Conservation (phyloP, 2,329 filamentous ascomycete species). For the Sphaerulina musiva region DNA sequence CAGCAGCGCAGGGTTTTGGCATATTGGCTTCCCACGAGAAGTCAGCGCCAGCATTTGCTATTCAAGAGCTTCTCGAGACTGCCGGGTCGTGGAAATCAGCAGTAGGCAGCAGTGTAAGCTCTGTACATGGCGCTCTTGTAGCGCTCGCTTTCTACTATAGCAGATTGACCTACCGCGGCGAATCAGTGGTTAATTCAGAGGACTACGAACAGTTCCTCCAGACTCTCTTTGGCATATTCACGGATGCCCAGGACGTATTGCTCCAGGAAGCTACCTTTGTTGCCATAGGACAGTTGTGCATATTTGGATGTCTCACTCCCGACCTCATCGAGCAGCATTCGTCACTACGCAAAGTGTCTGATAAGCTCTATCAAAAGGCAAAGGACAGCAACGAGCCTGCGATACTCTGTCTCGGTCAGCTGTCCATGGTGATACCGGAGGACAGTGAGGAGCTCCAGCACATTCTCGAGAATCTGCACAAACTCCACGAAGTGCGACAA, state of each 20-base stretch:
- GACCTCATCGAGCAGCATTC: conserved; percentile 26
- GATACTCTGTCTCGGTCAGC: conserved; percentile 70
- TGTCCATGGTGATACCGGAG: conserved; percentile 58
- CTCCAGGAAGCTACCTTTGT: conserved; percentile 53
- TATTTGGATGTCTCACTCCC: conserved; percentile 51
- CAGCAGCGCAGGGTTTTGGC: conserved; percentile 66
- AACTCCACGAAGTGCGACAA: conserved; percentile 75
- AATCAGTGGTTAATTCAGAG: neutral
- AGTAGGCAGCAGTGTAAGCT: conserved; percentile 54
- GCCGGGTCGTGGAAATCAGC: conserved; percentile 51
- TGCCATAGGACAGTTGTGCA: conserved; percentile 55
- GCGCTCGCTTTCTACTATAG: conserved; percentile 54
- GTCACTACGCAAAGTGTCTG: conserved; percentile 42
- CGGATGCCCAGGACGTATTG: conserved; percentile 48
- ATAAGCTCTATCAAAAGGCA: conserved; percentile 59
- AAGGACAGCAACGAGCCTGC: conserved; percentile 77
- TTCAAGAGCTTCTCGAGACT: conserved; percentile 34
- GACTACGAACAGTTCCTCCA: conserved; percentile 37
- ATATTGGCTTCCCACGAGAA: conserved; percentile 62
- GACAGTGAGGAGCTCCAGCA: conserved; percentile 42
- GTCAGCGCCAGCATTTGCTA: conserved; percentile 36
- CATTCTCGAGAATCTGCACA: conserved; percentile 64
- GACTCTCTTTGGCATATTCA: conserved; percentile 47
- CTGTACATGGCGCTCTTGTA: conserved; percentile 55
- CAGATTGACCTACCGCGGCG: conserved; percentile 47